phyloP scores from a whole-genome alignment of 345 rosid species.

The Citrus glauca region DNA sequence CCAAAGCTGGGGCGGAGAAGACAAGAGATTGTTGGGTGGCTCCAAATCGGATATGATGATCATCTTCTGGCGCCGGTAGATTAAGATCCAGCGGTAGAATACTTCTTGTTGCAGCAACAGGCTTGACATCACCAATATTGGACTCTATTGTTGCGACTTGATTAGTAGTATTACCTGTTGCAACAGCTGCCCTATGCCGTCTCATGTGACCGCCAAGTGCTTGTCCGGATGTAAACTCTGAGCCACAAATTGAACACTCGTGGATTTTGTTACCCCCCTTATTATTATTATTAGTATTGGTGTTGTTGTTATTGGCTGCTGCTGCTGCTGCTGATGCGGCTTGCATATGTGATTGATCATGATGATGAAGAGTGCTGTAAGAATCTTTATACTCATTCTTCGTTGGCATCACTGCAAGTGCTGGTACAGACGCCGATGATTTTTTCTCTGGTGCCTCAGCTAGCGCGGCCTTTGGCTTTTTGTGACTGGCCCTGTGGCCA shows the following conservation, averaged over 20 bases:
- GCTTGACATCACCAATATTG: slow-evolving; percentile 25
- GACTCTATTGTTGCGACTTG: not conserved
- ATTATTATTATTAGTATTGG: not conserved
- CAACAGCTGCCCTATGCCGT: slow-evolving; percentile 57
- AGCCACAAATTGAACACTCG: slow-evolving; percentile 92
- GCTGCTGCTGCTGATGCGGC: no score
- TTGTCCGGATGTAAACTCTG: slow-evolving; percentile 89
- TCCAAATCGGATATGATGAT: slow-evolving; percentile 33
- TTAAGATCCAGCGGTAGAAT: slow-evolving; percentile 79
- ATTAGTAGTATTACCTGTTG: slow-evolving; percentile 9
- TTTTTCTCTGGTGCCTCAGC: slow-evolving; percentile 29
- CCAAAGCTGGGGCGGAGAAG: slow-evolving; percentile 67
- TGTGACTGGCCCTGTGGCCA: slow-evolving; percentile 97
- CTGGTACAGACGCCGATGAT: not conserved
- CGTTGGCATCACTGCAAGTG: not conserved
- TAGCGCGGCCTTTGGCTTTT: slow-evolving; percentile 43
- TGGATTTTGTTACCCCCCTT: slow-evolving; percentile 51
- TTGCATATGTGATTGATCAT: no score
- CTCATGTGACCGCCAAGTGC: slow-evolving; percentile 99
- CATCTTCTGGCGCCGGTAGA: slow-evolving; percentile 88
- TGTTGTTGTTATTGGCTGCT: no score
- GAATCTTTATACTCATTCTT: not conserved
- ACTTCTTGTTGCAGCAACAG: slow-evolving; percentile 21
- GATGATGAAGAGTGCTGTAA: not conserved
- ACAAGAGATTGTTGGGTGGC: slow-evolving; percentile 42